These are phyloP conservation scores for Cladophialophora carrionii DNA, from an alignment of 2,329 filamentous ascomycete genomes.

Conservation along the genomic window DNA sequence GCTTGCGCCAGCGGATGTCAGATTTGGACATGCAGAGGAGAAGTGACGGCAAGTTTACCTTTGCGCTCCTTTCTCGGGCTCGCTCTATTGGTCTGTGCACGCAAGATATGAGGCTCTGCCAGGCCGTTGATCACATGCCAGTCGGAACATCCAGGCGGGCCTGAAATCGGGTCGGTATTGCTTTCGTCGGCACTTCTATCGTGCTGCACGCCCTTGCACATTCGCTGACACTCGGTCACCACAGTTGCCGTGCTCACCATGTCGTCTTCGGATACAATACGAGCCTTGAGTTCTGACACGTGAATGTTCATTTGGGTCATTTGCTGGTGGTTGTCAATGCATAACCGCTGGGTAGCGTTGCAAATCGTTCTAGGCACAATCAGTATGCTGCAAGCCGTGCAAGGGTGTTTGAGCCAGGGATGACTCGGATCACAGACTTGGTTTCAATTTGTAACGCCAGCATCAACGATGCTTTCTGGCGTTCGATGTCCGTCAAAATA, in stretches of 20 bases:
- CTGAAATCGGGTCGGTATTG: neutral
- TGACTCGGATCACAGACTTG: neutral
- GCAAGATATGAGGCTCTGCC: neutral
- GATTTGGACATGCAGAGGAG: neutral
- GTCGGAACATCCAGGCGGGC: neutral
- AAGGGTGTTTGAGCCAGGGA: neutral
- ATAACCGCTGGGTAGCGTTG: neutral
- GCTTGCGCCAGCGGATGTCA: neutral
- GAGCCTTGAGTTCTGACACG: conserved; percentile 1
- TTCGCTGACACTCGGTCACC: neutral
- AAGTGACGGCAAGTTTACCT: neutral
- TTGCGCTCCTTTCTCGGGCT: neutral
- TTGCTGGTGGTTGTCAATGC: neutral
- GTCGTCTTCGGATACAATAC: neutral
- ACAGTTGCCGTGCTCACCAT: neutral
- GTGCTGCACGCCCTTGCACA: neutral
- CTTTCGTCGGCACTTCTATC: neutral
- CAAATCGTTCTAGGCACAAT: neutral
- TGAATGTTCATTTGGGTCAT: neutral
- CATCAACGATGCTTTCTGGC: conserved; percentile 2
- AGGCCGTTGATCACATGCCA: neutral
- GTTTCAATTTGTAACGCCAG: neutral
- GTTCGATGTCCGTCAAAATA: conserved; percentile 4
- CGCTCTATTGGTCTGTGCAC: neutral
- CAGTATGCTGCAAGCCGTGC: neutral